These are phyloP conservation scores for Amanita rimosa DNA, from an alignment of 768 basidiomycete species.

Conservation along the genomic window DNA sequence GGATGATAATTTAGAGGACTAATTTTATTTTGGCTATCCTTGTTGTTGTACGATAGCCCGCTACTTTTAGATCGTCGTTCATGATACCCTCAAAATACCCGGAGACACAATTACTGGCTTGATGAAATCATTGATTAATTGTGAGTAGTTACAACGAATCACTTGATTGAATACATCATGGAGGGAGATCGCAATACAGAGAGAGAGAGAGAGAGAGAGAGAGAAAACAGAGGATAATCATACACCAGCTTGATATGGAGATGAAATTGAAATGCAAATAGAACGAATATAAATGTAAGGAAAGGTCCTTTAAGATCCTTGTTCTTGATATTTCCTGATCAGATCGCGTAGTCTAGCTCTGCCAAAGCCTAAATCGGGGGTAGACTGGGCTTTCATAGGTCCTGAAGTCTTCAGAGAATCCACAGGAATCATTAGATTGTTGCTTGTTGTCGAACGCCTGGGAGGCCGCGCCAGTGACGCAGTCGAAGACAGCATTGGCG, in stretches of 20 bases:
- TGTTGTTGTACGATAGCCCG: background rate
- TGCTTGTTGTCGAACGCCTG: background rate
- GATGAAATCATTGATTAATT: background rate
- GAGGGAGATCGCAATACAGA: background rate
- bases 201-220: background rate
- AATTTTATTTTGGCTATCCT: background rate
- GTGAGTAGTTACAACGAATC: background rate
- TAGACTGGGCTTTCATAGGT: slow-evolving; percentile 11
- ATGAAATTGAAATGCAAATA: background rate
- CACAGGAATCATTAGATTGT: background rate
- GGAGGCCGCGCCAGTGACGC: slow-evolving; percentile 57
- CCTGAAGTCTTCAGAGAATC: slow-evolving; percentile 1
- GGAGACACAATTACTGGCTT: background rate
- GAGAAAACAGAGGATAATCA: background rate
- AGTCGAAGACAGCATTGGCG: slow-evolving; percentile 63
- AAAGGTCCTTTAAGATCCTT: slow-evolving; percentile 10
- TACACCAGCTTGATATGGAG: background rate
- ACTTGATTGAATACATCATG: background rate
- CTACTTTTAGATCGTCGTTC: background rate
- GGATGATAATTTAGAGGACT: background rate
- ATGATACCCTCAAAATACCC: background rate
- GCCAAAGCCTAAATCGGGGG: slow-evolving; percentile 54
- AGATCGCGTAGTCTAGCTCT: slow-evolving; percentile 68
- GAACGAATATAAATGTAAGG: slow-evolving; percentile 1
- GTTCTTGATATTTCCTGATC: slow-evolving; percentile 71